Evolutionary conservation across 2,329 filamentous ascomycete genomes (phyloP).

Genomic region (Fusarium proliferatum): DNA sequence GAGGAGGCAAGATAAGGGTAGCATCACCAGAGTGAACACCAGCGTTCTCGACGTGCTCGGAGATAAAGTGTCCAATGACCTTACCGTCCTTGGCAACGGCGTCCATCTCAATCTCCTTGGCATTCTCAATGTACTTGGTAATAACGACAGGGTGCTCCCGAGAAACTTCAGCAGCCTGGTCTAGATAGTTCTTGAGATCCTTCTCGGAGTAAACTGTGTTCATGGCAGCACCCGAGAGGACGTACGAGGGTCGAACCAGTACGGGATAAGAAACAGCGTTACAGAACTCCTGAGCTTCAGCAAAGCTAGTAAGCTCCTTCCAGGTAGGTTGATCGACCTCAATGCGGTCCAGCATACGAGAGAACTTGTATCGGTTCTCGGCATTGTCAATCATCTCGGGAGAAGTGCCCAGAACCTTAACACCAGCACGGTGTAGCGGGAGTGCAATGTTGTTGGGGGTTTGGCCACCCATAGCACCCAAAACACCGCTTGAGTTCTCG

Average conservation of each 20-base stretch:
- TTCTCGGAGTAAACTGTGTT: constrained; percentile 98
- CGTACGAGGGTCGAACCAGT: constrained; percentile 94
- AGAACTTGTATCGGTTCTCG: constrained; percentile 99
- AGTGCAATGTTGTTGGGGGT: constrained; percentile 98
- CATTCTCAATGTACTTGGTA: constrained; percentile 99
- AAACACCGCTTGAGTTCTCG: constrained; percentile 83
- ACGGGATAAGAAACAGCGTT: constrained; percentile 91
- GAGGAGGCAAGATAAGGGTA: constrained; percentile 92
- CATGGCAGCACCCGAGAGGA: constrained; percentile 97
- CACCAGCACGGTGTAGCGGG: constrained; percentile 85
- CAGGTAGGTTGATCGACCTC: constrained; percentile 95
- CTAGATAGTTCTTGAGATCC: constrained; percentile 87
- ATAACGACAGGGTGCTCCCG: constrained; percentile 97
- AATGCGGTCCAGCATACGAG: constrained; percentile 95
- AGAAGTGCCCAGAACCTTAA: constrained; percentile 93
- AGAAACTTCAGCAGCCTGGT: constrained; percentile 92
- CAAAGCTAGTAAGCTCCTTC: constrained; percentile 97
- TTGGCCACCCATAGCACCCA: constrained; percentile 97
- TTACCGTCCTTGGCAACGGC: constrained; percentile 91
- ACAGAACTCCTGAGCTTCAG: constrained; percentile 90
- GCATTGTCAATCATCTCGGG: constrained; percentile 99
- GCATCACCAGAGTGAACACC: constrained; percentile 99
- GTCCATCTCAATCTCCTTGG: constrained; percentile 99
- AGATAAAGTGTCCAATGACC: constrained; percentile 95
- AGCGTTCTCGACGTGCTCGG: constrained; percentile 98